phyloP scores from a whole-genome alignment of 768 basidiomycete genomes.

The Tricholoma sp. region DNA sequence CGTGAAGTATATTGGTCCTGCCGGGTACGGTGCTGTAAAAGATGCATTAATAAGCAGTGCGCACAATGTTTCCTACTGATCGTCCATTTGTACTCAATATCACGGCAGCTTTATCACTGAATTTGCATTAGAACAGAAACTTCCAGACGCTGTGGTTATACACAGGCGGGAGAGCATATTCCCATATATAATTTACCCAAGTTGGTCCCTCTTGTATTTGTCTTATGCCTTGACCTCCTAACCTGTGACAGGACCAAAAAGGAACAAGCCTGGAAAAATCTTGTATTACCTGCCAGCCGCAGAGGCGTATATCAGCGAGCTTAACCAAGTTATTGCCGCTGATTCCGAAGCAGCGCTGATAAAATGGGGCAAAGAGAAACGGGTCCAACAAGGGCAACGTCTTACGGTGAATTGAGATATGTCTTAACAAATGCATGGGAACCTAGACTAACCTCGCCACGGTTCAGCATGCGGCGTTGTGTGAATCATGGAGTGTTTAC shows the following conservation, averaged over 20 bases:
- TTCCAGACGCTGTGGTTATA: conserved; percentile 20
- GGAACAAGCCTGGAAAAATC: conserved; percentile 13
- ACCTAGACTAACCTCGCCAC: neutral
- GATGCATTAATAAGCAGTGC: conserved; percentile 29
- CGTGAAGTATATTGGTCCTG: conserved; percentile 31
- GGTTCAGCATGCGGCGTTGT: conserved; percentile 28
- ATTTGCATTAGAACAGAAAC: conserved; percentile 19
- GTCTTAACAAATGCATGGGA: neutral
- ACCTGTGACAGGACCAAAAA: conserved; percentile 7
- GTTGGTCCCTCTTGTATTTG: conserved; percentile 13
- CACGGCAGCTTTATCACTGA: conserved; percentile 25
- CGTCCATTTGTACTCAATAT: neutral
- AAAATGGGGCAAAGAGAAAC: conserved; percentile 25
- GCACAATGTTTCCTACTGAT: neutral
- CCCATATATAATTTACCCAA: conserved; percentile 20
- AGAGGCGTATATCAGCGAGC: conserved; percentile 22
- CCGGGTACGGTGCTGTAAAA: conserved; percentile 31
- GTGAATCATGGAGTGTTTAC: conserved; percentile 28
- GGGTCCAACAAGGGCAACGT: conserved; percentile 17
- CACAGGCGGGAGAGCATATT: conserved; percentile 26
- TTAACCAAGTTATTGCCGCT: conserved; percentile 14
- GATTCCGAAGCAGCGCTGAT: conserved; percentile 14
- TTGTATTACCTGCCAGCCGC: conserved; percentile 21
- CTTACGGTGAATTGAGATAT: conserved; percentile 15
- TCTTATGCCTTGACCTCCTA: neutral